Base-by-base conservation (phyloP, 2,329 filamentous ascomycete species). In the Coleophoma cylindrospora region DNA sequence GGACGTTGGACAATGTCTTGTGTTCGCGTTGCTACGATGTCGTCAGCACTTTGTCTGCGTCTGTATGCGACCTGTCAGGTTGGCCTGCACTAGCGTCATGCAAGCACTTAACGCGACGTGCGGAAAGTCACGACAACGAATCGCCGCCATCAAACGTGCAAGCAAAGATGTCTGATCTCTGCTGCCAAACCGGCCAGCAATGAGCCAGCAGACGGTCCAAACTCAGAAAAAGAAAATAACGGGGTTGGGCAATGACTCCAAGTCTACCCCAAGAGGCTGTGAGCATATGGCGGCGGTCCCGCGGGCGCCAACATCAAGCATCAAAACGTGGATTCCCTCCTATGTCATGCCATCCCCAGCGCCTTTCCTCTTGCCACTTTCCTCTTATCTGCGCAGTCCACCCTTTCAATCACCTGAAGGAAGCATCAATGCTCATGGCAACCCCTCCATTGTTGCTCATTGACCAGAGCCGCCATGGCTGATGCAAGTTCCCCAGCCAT, bases 81-180 rank as follows among this genome's bases (percentile, higher is more conserved):
- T 15, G 33, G 36, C 38, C 37, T 34, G 34, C 51, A 36, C 47
- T 54, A 54, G 53, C 44, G 11, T 34, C 48, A 56, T 61, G 59
- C 59, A 61, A 45, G 40, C 40, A 55, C 59, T 62, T 49, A 58
- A 61, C 60, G 53, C 59, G 57, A 43, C 40, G 43, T 46, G 49
- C 50, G 43, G 6, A 27, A 27, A 27, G 27, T 27, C 27, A 27
- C 27, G 27, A 27, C 27, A 27, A 27, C 27, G 27, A 27, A 27
- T 27, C 34, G 36, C 27, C 21, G 34, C 34, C 51, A 27, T 46
- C 37, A 48, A 33, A 47, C 49, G 43, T 47, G 43, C 45, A 55
- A 2, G 40, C 49, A 49, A 54, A 46, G 45, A 41, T 40, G 27
- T 27, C 27, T 8, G 6, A 27, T 27, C 27, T 27, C 27, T 27